Base-by-base conservation (phyloP, 768 basidiomycete genomes). In the Trichaptum fuscoviolaceum region DNA sequence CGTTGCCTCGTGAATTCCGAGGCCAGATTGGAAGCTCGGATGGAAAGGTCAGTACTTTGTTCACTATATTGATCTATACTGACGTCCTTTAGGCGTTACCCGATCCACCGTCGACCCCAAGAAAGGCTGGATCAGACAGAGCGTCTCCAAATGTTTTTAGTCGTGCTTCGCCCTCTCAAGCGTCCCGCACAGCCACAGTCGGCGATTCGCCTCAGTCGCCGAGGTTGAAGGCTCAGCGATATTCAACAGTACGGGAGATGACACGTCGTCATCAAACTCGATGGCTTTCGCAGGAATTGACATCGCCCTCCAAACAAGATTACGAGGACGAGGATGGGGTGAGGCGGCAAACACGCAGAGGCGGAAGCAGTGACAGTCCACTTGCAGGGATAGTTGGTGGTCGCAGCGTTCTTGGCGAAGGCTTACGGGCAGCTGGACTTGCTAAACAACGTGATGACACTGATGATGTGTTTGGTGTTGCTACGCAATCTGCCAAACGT, bases 341-440 rank as follows among this genome's bases (percentile, higher is more conserved):
- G 30, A 77, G 84, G 27, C 77, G 83, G 58, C 90, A 90, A 72
- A 80, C 80, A 34, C 73, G 83, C 18, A 79, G 91, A 36, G 84
- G 83, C 0, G 91, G 91, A 5, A 91, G 89, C 72, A 88, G 86
- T 2, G 92, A 92, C 76, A 90, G 84, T 72, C 80, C 86, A 8
- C 73, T 89, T 27, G 76, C 75, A 20, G 70, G 73, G 7, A 77
- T 77, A 27, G 81, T 73, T 42, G 78, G 68, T 18, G 82, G 85
- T 12, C 76, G 89, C 66, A 87, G 83, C 70, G 74, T 93, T 17
- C 74, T 90, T 9, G 85, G 88, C 3, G 89, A 92, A 74, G 86
- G 86, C 18, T 72, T 93, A 66, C 81, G 87, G 62, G 89, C 90
- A 0, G 90, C 91, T 0, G 92, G 91, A 10, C 77, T 92, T 65